Percentiles rank a stretch among this genome's conserved stretches.
These are phyloP conservation scores for Pseudomassariella vexata DNA, from an alignment of 2,329 filamentous ascomycete genomes.

Conservation along the genomic window DNA sequence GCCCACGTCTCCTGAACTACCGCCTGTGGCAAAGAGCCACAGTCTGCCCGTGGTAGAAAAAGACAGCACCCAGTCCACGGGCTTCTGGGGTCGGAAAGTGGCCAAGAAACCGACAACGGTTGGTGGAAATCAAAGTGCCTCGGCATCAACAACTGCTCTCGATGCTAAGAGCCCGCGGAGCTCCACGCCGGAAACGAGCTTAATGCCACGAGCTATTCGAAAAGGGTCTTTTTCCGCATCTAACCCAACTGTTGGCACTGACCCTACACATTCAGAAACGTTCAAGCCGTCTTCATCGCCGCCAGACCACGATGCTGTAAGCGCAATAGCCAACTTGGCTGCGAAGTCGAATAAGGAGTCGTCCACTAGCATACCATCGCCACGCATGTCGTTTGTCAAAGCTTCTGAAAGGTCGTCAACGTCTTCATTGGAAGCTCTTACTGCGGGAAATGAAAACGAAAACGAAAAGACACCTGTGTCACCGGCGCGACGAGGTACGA, in stretches of 20 bases:
- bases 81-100: slow-evolving; percentile 46
- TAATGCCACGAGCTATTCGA: slow-evolving; percentile 50
- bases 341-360: slow-evolving; percentile 39
- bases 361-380: slow-evolving; percentile 18
- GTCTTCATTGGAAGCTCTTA: slow-evolving; percentile 17
- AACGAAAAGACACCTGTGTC: slow-evolving; percentile 15
- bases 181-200: slow-evolving; percentile 27
- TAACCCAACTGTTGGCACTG: slow-evolving; percentile 61
- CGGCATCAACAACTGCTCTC: slow-evolving; percentile 41
- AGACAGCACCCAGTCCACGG: slow-evolving; percentile 27
- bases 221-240: slow-evolving; percentile 60
- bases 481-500: slow-evolving; percentile 19
- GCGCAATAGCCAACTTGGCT: slow-evolving; percentile 49
- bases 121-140: slow-evolving; percentile 21
- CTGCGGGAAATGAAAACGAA: slow-evolving; percentile 9
- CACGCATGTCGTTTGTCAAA: slow-evolving; percentile 11
- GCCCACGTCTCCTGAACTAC: slow-evolving; percentile 27
- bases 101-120: slow-evolving; percentile 27
- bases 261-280: slow-evolving; percentile 61
- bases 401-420: slow-evolving; percentile 4
- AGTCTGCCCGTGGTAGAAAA: slow-evolving; percentile 41
- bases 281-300: slow-evolving; percentile 51
- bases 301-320: slow-evolving; percentile 53
- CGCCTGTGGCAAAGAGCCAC: slow-evolving; percentile 50
- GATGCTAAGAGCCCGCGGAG: slow-evolving; percentile 44